phyloP scores from a whole-genome alignment of 768 basidiomycete species.

The Suillus sp. region DNA sequence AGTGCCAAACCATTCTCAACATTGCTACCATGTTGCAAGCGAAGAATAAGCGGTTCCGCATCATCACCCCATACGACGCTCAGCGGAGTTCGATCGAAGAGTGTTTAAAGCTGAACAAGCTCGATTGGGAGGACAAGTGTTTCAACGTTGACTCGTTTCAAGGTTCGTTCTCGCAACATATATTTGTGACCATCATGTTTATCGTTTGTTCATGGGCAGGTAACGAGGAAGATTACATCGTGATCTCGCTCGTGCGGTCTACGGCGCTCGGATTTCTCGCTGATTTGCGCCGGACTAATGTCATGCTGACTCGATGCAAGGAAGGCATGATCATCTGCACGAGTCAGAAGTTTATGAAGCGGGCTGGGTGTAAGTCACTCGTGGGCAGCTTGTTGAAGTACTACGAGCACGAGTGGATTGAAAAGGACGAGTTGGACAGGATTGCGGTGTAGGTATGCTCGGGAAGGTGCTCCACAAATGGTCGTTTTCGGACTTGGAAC shows the following conservation, averaged over 20 bases:
- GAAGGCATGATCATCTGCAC: conserved; percentile 72
- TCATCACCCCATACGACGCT: conserved; percentile 83
- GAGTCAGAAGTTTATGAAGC: conserved; percentile 58
- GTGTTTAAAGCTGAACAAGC: conserved; percentile 46
- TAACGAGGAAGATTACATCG: conserved; percentile 77
- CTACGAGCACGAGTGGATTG: conserved; percentile 41
- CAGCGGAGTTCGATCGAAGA: conserved; percentile 65
- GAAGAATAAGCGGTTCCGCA: conserved; percentile 50
- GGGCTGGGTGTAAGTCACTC: conserved; percentile 49
- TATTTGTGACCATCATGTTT: conserved; percentile 28
- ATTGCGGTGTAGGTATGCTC: neutral
- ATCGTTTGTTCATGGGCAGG: conserved; percentile 42
- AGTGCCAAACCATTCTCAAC: conserved; percentile 55
- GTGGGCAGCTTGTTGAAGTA: conserved; percentile 42
- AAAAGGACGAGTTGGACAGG: conserved; percentile 31
- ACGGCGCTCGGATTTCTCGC: conserved; percentile 71
- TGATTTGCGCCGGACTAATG: conserved; percentile 71
- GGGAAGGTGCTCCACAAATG: neutral
- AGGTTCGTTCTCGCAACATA: conserved; percentile 34
- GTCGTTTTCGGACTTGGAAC: neutral
- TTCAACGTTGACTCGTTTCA: conserved; percentile 63
- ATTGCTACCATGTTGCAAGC: conserved; percentile 60
- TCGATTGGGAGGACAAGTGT: conserved; percentile 67
- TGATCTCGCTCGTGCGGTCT: conserved; percentile 72
- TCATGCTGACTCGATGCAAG: conserved; percentile 82